Percentiles rank a stretch among this genome's conserved stretches.
Conservation (phyloP, 805 yeast genomes). For the Starmera quercuum region DNA sequence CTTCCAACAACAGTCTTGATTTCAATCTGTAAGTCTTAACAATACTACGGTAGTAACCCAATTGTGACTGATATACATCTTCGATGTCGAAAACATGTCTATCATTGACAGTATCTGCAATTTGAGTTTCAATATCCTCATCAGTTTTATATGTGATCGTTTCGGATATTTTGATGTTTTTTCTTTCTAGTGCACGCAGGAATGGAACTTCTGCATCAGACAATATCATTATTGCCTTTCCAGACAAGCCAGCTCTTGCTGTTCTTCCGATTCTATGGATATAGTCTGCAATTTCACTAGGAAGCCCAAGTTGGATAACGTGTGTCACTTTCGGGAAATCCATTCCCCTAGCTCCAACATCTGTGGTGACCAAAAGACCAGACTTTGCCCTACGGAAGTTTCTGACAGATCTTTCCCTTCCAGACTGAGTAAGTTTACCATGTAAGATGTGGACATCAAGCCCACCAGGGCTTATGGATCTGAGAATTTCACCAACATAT, state of each 20-base stretch:
- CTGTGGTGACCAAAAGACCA: slow-evolving; percentile 74
- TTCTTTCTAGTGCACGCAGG: slow-evolving; percentile 38
- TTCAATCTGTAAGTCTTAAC: slow-evolving; percentile 24
- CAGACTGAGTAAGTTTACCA: slow-evolving; percentile 66
- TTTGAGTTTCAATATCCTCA: slow-evolving; percentile 25
- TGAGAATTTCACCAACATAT: slow-evolving; percentile 28
- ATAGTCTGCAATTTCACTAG: slow-evolving; percentile 68
- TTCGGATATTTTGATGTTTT: slow-evolving; percentile 47
- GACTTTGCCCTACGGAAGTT: slow-evolving; percentile 38
- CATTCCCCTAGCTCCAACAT: slow-evolving; percentile 95
- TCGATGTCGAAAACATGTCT: slow-evolving; percentile 10
- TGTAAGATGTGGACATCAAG: slow-evolving; percentile 39
- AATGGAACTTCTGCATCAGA: slow-evolving; percentile 52
- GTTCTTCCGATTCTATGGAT: slow-evolving; percentile 95
- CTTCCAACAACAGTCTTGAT: slow-evolving; percentile 23
- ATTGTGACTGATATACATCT: background rate
- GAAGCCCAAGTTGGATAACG: slow-evolving; percentile 79
- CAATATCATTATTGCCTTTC: slow-evolving; percentile 58
- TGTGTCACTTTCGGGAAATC: slow-evolving; percentile 86
- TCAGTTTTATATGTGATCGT: slow-evolving; percentile 30
- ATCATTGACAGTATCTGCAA: slow-evolving; percentile 15
- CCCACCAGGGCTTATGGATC: slow-evolving; percentile 16
- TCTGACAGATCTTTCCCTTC: slow-evolving; percentile 54
- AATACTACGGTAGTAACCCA: slow-evolving; percentile 11
- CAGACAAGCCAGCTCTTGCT: slow-evolving; percentile 83